A percentile compares a stretch with the other conserved stretches of the same genome.
Conservation (phyloP, 108 stramenopile species). For the Aurantiochytrium sp. region DNA sequence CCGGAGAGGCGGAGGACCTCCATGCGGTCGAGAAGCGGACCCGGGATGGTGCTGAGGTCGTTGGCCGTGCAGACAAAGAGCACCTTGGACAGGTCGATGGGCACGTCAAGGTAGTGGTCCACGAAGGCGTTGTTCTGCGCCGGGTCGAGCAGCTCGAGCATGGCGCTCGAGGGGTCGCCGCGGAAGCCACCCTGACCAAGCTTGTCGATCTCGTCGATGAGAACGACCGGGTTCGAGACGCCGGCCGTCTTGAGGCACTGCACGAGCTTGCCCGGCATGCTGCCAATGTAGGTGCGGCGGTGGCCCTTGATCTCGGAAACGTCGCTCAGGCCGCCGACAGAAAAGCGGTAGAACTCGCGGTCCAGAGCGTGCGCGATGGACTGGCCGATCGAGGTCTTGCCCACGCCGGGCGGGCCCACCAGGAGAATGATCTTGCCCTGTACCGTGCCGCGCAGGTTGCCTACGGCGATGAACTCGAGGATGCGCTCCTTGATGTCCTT, state of each 20-base stretch:
- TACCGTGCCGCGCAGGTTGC: constrained; percentile 78
- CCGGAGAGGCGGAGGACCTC: constrained; percentile 92
- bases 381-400: constrained; percentile 79
- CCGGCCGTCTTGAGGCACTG: constrained; percentile 84
- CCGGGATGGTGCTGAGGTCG: constrained; percentile 83
- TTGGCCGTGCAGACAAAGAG: constrained; percentile 98
- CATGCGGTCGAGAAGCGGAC: constrained; percentile 92
- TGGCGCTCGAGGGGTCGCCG: constrained; percentile 89
- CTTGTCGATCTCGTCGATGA: constrained; percentile 99
- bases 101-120: constrained; percentile 96
- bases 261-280: constrained; percentile 94
- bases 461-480: constrained; percentile 93
- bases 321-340: constrained; percentile 86
- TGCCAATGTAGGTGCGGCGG: constrained; percentile 93
- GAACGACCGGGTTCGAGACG: constrained; percentile 78
- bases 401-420: constrained; percentile 89
- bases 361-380: constrained; percentile 83
- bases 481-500: constrained; percentile 94
- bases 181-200: constrained; percentile 73
- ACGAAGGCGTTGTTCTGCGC: constrained; percentile 80
- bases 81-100: constrained; percentile 89
- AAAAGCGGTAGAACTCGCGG: constrained; percentile 89
- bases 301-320: constrained; percentile 97
- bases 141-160: constrained; percentile 86
- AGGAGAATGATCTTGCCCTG: constrained; percentile 92